phyloP scores from a whole-genome alignment of 495 filamentous ascomycete genomes.

The Acidomyces sp. region DNA sequence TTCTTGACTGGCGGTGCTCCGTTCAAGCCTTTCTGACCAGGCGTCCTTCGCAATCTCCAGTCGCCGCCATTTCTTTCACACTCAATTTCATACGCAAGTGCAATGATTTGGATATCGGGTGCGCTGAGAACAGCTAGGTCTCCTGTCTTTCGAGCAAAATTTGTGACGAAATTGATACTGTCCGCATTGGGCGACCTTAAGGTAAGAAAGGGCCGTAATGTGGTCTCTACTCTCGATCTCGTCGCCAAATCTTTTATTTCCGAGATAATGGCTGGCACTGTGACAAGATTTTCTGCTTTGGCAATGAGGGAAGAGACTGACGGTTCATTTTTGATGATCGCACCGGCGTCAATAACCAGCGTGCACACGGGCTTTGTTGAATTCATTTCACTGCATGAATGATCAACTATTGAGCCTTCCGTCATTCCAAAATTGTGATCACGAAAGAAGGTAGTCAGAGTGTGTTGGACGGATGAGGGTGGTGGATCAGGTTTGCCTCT shows the following conservation, averaged over 20 bases:
- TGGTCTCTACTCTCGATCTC: slow-evolving; percentile 63
- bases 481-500: too few relatives aligned
- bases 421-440: too few relatives aligned
- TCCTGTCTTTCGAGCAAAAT: slow-evolving; percentile 81
- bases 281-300: slow-evolving; percentile 65
- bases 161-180: slow-evolving; percentile 64
- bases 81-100: slow-evolving; percentile 83
- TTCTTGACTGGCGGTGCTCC: slow-evolving; percentile 42
- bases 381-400: too few relatives aligned
- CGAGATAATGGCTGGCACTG: slow-evolving; percentile 69
- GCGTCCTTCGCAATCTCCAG: slow-evolving; percentile 64
- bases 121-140: slow-evolving; percentile 75
- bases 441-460: too few relatives aligned
- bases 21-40: slow-evolving; percentile 64
- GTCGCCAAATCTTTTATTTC: slow-evolving; percentile 85
- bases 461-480: too few relatives aligned
- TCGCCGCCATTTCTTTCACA: slow-evolving; percentile 71
- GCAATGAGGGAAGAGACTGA: slow-evolving; percentile 61
- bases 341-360: slow-evolving; percentile 79
- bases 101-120: slow-evolving; percentile 78
- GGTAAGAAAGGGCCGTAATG: slow-evolving; percentile 70
- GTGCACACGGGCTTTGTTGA: slow-evolving; percentile 59
- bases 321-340: slow-evolving; percentile 81
- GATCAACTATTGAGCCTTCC: too few relatives aligned
- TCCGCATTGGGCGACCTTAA: slow-evolving; percentile 57